Conservation (phyloP, 2,329 filamentous ascomycete genomes). For the Magnaporthiopsis poae region DNA sequence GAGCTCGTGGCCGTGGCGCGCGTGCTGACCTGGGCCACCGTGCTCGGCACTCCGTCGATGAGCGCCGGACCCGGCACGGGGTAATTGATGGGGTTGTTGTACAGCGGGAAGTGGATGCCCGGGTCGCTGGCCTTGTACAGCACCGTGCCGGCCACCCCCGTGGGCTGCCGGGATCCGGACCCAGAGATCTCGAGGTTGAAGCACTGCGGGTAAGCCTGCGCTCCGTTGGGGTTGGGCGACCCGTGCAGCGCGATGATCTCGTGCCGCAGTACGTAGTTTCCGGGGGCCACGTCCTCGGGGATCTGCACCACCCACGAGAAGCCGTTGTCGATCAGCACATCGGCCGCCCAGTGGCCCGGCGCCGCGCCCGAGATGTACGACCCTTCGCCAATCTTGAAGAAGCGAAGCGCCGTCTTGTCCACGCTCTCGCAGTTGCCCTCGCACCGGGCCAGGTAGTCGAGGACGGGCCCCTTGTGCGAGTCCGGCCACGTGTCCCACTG, state of each 20-base stretch:
- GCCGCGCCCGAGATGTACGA: constrained; percentile 20
- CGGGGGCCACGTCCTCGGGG: constrained; percentile 32
- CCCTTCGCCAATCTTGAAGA: constrained; percentile 15
- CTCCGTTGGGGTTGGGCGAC: constrained; percentile 29
- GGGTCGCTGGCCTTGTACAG: constrained; percentile 27
- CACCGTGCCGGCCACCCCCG: constrained; percentile 8
- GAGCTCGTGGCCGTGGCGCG: constrained; percentile 8
- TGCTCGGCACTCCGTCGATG: constrained; percentile 24
- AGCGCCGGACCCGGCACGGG: constrained; percentile 30
- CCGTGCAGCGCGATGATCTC: constrained; percentile 43
- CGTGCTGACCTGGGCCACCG: constrained; percentile 6
- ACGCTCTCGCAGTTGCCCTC: constrained; percentile 13
- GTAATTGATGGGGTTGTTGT: constrained; percentile 26
- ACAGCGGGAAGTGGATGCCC: constrained; percentile 33
- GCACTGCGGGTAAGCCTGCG: constrained; percentile 45
- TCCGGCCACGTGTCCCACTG: constrained; percentile 34
- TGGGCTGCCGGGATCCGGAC: constrained; percentile 22
- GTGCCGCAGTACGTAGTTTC: constrained; percentile 42
- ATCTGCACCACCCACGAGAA: constrained; percentile 40
- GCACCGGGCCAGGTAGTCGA: constrained; percentile 48
- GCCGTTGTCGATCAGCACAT: constrained; percentile 38
- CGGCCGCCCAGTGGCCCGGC: constrained; percentile 25
- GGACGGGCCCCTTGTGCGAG: constrained; percentile 42
- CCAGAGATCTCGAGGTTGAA: constrained; percentile 49
- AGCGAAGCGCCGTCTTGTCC: constrained; percentile 13